Evolutionary conservation across 352 stramenopile species (phyloP).

Genomic region (Pythium sukuiense): DNA sequence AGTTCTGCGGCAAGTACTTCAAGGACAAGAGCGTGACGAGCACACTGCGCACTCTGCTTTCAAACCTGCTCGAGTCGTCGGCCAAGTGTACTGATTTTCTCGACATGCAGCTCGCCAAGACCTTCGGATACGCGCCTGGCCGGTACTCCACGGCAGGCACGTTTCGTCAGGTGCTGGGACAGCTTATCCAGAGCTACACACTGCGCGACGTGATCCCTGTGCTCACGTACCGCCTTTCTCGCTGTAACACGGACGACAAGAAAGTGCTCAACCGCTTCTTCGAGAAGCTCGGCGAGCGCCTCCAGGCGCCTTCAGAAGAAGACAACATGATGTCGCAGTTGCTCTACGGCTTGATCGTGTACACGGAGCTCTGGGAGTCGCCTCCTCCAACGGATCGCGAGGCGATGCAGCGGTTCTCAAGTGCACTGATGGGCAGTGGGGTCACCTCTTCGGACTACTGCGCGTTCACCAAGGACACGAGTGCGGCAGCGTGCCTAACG

Average conservation of each 20-base stretch:
- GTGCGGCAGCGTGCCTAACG: constrained; percentile 34
- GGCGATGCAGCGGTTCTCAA: constrained; percentile 6
- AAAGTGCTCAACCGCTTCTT: constrained; percentile 28
- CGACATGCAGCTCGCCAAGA: not conserved
- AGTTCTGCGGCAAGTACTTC: constrained; percentile 20
- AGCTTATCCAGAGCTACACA: constrained; percentile 24
- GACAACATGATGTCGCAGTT: constrained; percentile 16
- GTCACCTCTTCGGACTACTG: constrained; percentile 34
- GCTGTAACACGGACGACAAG: constrained; percentile 29
- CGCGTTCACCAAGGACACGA: constrained; percentile 42
- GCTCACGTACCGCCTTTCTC: constrained; percentile 27
- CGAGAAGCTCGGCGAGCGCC: not conserved
- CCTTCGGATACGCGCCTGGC: not conserved
- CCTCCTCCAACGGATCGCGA: constrained; percentile 26
- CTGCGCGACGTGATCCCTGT: constrained; percentile 26
- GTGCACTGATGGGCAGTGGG: not conserved
- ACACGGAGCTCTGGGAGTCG: constrained; percentile 29
- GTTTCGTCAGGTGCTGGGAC: constrained; percentile 27
- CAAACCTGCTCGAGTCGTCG: not conserved
- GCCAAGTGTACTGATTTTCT: constrained; percentile 5
- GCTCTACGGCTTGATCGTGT: constrained; percentile 33
- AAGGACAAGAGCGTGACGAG: not conserved
- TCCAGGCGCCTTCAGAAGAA: constrained; percentile 5
- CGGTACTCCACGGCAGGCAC: constrained; percentile 3
- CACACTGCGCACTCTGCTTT: not conserved